Base-by-base conservation (phyloP, 2,329 filamentous ascomycete genomes). In the Colletotrichum sp. region DNA sequence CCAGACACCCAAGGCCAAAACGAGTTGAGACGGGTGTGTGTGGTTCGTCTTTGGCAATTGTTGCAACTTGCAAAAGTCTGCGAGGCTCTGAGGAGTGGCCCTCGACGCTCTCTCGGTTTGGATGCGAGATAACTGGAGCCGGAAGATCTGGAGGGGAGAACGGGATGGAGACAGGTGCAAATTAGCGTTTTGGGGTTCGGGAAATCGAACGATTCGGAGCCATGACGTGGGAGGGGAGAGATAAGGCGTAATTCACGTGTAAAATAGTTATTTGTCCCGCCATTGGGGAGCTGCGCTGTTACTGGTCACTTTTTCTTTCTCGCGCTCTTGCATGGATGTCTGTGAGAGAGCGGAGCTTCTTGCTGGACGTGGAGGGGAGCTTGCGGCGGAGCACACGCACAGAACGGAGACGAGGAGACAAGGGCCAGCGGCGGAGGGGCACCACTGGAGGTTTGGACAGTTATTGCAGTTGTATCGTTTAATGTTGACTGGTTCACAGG, bases 171-270 rank as follows among this genome's bases (percentile, higher is more conserved):
- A 48, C 16, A n/a, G 48, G 30, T 28, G 48, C 13, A 57, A 28
- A 32, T 55, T 68, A 52, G 48, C 48, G 48, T 59, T 68, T 68
- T 30, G 48, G 48, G 18, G n/a, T 28, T 52, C 4, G 1, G 14
- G 14, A 36, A 30, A 68, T 75, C 69, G 70, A 64, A 68, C 73
- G 73, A 75, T 73, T 28, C 30, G 21, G 32, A 26, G 43, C 18
- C 70, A 75, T 75, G 73, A 73, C 73, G 73, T 57, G 64, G 73
- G 64, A 63, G 30, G 21, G 16, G 16, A 26, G 70, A 73, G 73
- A 75, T 75, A 75, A 75, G 70, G 73, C 63, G 64, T 7, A 73
- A 75, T 75, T 73, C 73, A 52, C 73, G 14, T 73, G 70, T 75
- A 75, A 73, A 75, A 73, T 71, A 68, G 64, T n/a, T 71, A 71